A percentile compares a stretch with the other conserved stretches of the same genome.
These are phyloP conservation scores for Calamus simplicifolius DNA, from an alignment of 176 grass and related monocot species.

Conservation along the genomic window DNA sequence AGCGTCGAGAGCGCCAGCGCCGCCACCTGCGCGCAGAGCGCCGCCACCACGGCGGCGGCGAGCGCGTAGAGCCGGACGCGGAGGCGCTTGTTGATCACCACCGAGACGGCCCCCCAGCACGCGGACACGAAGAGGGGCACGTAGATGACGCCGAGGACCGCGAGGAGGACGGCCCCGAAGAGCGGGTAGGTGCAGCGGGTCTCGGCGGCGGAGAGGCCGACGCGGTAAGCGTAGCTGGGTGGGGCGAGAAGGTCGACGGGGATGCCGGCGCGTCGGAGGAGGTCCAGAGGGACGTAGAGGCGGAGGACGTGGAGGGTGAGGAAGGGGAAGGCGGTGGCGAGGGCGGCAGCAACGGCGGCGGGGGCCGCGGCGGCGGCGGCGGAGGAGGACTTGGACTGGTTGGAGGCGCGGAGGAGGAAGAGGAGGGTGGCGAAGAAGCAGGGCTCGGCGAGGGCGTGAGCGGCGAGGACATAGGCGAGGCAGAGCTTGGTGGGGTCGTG, in stretches of 20 bases:
- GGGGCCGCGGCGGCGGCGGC: neutral
- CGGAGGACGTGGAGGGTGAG: constrained; percentile 12
- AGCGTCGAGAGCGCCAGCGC: constrained; percentile 20
- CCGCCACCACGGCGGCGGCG: constrained; percentile 8
- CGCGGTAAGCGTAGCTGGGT: neutral
- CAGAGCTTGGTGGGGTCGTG: constrained; percentile 22
- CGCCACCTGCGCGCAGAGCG: constrained; percentile 30
- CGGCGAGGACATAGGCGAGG: constrained; percentile 24
- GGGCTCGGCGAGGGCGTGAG: constrained; percentile 33
- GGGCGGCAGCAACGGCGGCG: constrained; percentile 14
- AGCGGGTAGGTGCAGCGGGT: constrained; percentile 29
- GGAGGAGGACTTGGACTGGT: neutral
- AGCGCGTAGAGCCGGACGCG: constrained; percentile 26
- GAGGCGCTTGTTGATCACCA: constrained; percentile 37
- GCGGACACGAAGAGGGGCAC: constrained; percentile 30
- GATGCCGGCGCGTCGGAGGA: constrained; percentile 9
- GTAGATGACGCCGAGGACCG: constrained; percentile 19
- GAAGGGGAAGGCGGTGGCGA: constrained; percentile 28
- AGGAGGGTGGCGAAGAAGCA: constrained; percentile 25
- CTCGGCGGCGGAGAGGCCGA: no score
- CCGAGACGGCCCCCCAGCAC: constrained; percentile 23
- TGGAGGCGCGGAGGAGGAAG: constrained; percentile 27
- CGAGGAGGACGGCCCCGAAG: constrained; percentile 26
- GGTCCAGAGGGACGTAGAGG: constrained; percentile 3
- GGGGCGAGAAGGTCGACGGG: constrained; percentile 6